Conservation (phyloP, 1,284 basidiomycete species). For the Cystobasidiaceae sp. region DNA sequence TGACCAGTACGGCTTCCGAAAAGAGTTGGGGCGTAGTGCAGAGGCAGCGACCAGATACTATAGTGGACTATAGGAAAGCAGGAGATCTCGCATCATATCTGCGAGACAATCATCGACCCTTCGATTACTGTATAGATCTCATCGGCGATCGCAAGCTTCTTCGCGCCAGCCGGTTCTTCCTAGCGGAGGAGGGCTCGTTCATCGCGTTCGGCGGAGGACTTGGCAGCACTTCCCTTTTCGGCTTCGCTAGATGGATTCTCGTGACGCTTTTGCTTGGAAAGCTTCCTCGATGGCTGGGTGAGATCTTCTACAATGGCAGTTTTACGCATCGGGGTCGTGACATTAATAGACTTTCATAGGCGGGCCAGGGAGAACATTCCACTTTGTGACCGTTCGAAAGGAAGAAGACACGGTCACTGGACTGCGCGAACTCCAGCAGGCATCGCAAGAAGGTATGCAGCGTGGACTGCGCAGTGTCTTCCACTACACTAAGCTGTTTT, state of each 20-base stretch:
- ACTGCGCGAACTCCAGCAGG: neutral
- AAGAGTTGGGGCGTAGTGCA: neutral
- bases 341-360: neutral
- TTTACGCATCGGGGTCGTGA: too few relatives aligned
- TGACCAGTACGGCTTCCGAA: neutral
- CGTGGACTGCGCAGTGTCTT: neutral
- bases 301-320: too few relatives aligned
- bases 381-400: neutral
- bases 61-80: neutral
- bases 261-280: neutral
- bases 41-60: neutral
- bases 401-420: neutral
- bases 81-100: neutral
- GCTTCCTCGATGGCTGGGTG: neutral
- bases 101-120: neutral
- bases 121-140: slow-evolving; percentile 7
- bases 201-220: slow-evolving; percentile 6
- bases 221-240: neutral
- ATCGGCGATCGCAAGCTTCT: neutral
- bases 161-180: neutral
- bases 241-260: neutral
- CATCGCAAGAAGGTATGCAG: neutral
- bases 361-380: neutral
- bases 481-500: neutral
- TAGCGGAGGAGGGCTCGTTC: neutral